Percentiles rank a stretch among this genome's conserved stretches.
These are phyloP conservation scores for Stephanodiscus triporus DNA, from an alignment of 108 stramenopile genomes.

Conservation along the genomic window DNA sequence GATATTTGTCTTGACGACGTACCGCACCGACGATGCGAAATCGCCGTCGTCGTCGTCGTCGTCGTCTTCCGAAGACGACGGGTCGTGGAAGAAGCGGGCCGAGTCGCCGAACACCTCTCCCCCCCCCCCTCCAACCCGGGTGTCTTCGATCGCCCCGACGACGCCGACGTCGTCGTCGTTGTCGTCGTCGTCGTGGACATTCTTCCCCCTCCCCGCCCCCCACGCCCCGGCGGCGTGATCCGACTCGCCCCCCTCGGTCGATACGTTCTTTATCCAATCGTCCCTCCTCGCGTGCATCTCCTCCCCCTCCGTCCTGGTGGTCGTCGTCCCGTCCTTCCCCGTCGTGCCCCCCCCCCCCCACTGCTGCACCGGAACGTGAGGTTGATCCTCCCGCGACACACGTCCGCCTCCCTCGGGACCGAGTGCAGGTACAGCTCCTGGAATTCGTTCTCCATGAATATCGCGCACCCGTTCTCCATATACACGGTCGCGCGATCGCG, in stretches of 20 bases:
- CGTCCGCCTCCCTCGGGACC: conserved; percentile 55
- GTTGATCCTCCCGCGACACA: conserved; percentile 68
- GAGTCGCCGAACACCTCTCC: conserved; percentile 50
- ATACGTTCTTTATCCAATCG: conserved; percentile 53
- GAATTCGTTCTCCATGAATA: conserved; percentile 71
- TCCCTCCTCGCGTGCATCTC: conserved; percentile 59
- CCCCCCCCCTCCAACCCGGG: no score
- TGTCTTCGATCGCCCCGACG: not conserved
- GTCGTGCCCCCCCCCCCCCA: conserved; percentile 9
- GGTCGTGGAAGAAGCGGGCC: conserved; percentile 22
- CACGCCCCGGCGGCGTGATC: conserved; percentile 33
- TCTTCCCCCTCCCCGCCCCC: conserved; percentile 5
- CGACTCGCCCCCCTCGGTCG: conserved; percentile 19
- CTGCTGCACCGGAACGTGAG: conserved; percentile 73
- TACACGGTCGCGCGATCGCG: conserved; percentile 50
- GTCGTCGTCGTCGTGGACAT: conserved; percentile 1
- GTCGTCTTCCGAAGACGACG: not conserved
- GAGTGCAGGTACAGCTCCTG: conserved; percentile 63
- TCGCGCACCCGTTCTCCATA: conserved; percentile 55
- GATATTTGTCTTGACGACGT: conserved; percentile 63
- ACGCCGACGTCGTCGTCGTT: not conserved
- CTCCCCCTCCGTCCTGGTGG: conserved; percentile 48
- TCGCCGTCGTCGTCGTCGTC: not conserved
- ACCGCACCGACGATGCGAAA: conserved; percentile 14
- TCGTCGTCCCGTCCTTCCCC: conserved; percentile 7